A percentile compares a stretch with the other conserved stretches of the same genome.
Evolutionary conservation across 352 stramenopile genomes (phyloP).

Genomic region (Phytophthora sojae): DNA sequence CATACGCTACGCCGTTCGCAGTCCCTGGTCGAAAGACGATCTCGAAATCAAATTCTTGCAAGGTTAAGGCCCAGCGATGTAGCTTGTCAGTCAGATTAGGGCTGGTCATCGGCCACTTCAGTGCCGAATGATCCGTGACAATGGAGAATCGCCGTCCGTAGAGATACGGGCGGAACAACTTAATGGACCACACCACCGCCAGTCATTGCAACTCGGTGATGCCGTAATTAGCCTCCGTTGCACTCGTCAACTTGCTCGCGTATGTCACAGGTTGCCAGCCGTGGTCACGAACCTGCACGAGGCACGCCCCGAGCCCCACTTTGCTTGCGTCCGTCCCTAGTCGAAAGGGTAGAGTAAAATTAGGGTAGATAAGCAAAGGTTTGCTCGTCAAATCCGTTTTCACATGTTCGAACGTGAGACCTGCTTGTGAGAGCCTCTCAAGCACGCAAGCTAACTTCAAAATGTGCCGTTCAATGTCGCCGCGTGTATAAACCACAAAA

Average conservation of each 20-base stretch:
- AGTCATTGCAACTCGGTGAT: background rate
- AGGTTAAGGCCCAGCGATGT: slow-evolving; percentile 24
- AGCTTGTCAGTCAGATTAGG: slow-evolving; percentile 3
- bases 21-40: slow-evolving; percentile 14
- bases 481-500: too few relatives aligned
- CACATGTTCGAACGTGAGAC: background rate
- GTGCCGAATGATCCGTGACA: too few relatives aligned
- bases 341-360: background rate
- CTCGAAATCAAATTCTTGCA: slow-evolving; percentile 34
- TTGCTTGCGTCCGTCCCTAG: background rate
- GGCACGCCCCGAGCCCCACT: background rate
- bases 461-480: too few relatives aligned
- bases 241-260: background rate
- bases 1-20: slow-evolving; percentile 23
- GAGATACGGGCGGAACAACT: too few relatives aligned
- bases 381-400: background rate
- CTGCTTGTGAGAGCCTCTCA: too few relatives aligned
- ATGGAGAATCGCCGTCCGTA: too few relatives aligned
- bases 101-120: slow-evolving; percentile 3
- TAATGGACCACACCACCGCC: too few relatives aligned
- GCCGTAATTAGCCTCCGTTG: background rate
- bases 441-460: too few relatives aligned
- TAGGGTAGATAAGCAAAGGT: background rate
- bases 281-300: background rate
- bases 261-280: background rate